Conservation (phyloP, 805 yeast genomes). For the Priceomyces castillae region DNA sequence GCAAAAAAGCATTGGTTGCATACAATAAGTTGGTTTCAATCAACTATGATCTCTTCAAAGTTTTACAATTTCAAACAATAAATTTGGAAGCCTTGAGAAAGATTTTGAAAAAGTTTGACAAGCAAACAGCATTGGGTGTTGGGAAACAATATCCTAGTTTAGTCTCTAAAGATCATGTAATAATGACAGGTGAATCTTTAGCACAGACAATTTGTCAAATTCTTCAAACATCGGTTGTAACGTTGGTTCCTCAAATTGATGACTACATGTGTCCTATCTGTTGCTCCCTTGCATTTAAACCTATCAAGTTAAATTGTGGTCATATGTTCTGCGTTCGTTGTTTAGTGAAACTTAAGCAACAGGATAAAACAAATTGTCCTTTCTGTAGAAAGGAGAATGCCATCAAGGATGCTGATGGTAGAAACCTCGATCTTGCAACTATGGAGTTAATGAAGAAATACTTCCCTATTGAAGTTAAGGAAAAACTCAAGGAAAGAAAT, state of each 20-base stretch:
- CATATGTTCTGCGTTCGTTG: slow-evolving; percentile 76
- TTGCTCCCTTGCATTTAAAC: slow-evolving; percentile 66
- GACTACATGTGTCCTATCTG: slow-evolving; percentile 78
- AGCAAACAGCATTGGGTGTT: slow-evolving; percentile 58
- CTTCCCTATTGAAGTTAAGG: slow-evolving; percentile 67
- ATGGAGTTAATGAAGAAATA: slow-evolving; percentile 53
- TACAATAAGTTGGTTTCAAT: slow-evolving; percentile 51
- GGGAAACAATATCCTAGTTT: slow-evolving; percentile 46
- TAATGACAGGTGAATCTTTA: slow-evolving; percentile 46
- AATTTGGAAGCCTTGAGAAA: slow-evolving; percentile 64
- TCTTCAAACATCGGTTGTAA: slow-evolving; percentile 52
- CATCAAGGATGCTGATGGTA: slow-evolving; percentile 55
- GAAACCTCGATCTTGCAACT: slow-evolving; percentile 54
- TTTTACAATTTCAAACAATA: slow-evolving; percentile 57
- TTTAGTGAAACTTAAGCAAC: slow-evolving; percentile 62
- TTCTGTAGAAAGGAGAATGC: slow-evolving; percentile 56
- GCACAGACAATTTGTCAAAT: slow-evolving; percentile 54
- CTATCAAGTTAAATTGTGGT: slow-evolving; percentile 59
- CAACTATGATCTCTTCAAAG: slow-evolving; percentile 54
- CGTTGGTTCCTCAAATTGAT: slow-evolving; percentile 67
- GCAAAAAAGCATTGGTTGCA: slow-evolving; percentile 42
- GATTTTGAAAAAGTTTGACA: slow-evolving; percentile 73
- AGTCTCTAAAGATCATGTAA: slow-evolving; percentile 39
- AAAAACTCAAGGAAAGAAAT: slow-evolving; percentile 54
- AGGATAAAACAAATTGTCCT: slow-evolving; percentile 61